Conservation (phyloP, 306 rosid species). For the Lathyrus aphaca region DNA sequence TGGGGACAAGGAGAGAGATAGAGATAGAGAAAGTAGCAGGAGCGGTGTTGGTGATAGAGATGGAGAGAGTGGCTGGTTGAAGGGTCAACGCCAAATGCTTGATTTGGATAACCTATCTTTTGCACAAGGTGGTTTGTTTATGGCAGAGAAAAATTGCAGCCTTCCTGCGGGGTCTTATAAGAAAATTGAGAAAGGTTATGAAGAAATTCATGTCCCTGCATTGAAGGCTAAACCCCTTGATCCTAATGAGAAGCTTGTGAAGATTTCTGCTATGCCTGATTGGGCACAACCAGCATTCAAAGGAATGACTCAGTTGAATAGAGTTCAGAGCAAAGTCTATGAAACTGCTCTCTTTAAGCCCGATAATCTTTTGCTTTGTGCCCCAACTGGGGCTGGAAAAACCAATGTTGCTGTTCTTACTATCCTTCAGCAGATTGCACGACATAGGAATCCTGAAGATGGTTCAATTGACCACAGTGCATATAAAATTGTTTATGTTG, state of each 20-base stretch:
- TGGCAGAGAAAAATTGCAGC: slow-evolving; percentile 69
- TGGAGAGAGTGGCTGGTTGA: slow-evolving; percentile 77
- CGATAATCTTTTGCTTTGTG: slow-evolving; percentile 80
- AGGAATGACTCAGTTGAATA: slow-evolving; percentile 90
- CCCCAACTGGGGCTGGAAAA: slow-evolving; percentile 99
- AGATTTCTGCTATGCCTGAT: slow-evolving; percentile 79
- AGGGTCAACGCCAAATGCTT: slow-evolving; percentile 81
- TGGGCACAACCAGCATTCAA: slow-evolving; percentile 95
- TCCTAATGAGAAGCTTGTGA: slow-evolving; percentile 67
- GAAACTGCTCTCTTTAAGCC: slow-evolving; percentile 79
- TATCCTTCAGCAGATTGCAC: slow-evolving; percentile 85
- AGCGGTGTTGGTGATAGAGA: slow-evolving; percentile 75
- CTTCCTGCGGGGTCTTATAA: slow-evolving; percentile 86
- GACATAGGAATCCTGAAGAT: slow-evolving; percentile 75
- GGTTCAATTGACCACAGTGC: slow-evolving; percentile 78
- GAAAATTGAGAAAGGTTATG: slow-evolving; percentile 76
- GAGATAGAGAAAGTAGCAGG: slow-evolving; percentile 68
- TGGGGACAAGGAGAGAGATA: slow-evolving; percentile 71
- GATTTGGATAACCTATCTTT: slow-evolving; percentile 85
- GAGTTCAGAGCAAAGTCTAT: slow-evolving; percentile 92
- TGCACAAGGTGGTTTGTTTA: slow-evolving; percentile 69
- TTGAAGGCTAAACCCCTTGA: slow-evolving; percentile 74
- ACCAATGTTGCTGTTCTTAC: slow-evolving; percentile 98
- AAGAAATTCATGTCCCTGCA: slow-evolving; percentile 91
- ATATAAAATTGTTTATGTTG: slow-evolving; percentile 93